Percentiles rank a stretch among this genome's conserved stretches.
phyloP scores from a whole-genome alignment of 768 basidiomycete genomes.

The Suillus bovinus region DNA sequence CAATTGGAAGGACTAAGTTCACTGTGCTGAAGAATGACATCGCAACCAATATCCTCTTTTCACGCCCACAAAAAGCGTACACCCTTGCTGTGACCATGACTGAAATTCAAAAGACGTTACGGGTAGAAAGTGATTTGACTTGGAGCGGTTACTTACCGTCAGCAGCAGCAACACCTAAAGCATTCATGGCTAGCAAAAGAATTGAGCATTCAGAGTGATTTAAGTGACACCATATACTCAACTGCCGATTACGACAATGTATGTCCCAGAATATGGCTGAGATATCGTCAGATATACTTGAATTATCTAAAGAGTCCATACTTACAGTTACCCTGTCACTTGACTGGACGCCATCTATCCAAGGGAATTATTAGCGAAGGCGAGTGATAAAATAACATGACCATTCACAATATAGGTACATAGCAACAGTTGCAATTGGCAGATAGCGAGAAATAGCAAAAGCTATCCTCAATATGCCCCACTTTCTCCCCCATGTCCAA shows the following conservation, averaged over 20 bases:
- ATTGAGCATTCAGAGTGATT: background rate
- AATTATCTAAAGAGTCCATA: background rate
- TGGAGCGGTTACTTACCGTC: background rate
- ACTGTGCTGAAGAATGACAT: background rate
- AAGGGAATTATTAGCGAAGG: background rate
- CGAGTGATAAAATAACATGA: background rate
- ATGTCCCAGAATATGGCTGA: background rate
- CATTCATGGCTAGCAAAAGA: background rate
- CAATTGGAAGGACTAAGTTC: background rate
- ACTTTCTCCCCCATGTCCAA: slow-evolving; percentile 19
- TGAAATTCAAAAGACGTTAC: background rate
- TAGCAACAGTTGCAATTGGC: slow-evolving; percentile 17
- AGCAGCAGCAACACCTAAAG: background rate
- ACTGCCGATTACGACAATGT: background rate
- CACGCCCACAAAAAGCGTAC: background rate
- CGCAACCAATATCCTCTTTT: no score
- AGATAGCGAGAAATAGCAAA: slow-evolving; percentile 23
- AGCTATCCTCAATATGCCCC: slow-evolving; percentile 19
- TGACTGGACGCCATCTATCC: background rate
- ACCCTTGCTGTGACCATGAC: background rate
- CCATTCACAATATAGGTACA: slow-evolving; percentile 5
- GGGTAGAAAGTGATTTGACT: no score
- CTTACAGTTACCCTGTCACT: background rate
- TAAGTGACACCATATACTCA: background rate
- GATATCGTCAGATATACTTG: background rate